Percentiles rank a stretch among this genome's conserved stretches.
phyloP scores from a whole-genome alignment of 192 early-diverging fungal species.

The Coemansia sp. region DNA sequence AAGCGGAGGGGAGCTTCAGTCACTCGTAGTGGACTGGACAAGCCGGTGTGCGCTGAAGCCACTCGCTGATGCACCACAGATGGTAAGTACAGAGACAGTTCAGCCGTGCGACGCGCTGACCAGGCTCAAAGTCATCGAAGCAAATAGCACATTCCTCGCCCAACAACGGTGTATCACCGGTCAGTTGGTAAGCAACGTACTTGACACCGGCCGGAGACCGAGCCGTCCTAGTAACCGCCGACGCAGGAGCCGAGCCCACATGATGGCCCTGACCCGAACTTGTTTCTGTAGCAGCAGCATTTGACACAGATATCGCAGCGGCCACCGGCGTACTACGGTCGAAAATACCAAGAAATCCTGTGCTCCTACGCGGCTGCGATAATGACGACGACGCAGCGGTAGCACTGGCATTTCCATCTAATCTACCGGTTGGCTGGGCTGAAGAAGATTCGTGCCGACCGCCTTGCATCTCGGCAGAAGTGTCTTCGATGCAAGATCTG shows the following conservation, averaged over 20 bases:
- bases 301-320: not conserved
- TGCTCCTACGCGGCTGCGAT: constrained; percentile 21
- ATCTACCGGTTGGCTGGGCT: constrained; percentile 20
- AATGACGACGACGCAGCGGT: not conserved
- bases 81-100: constrained; percentile 93
- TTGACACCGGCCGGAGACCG: constrained; percentile 39
- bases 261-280: not conserved
- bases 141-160: constrained; percentile 91
- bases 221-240: not conserved
- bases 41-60: constrained; percentile 70
- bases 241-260: not conserved
- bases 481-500: constrained; percentile 39
- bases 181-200: constrained; percentile 60
- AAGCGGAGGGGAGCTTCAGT: no score
- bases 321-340: constrained; percentile 20
- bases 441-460: constrained; percentile 1
- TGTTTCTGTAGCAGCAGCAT: not conserved
- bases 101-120: constrained; percentile 76
- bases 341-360: constrained; percentile 29
- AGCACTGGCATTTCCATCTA: not conserved
- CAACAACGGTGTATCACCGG: constrained; percentile 59
- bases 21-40: constrained; percentile 85
- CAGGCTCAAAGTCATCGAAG: constrained; percentile 87
- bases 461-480: constrained; percentile 48
- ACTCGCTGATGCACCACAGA: constrained; percentile 75